Conservation (phyloP, 805 yeast species). For the Starmerella etchellsii region DNA sequence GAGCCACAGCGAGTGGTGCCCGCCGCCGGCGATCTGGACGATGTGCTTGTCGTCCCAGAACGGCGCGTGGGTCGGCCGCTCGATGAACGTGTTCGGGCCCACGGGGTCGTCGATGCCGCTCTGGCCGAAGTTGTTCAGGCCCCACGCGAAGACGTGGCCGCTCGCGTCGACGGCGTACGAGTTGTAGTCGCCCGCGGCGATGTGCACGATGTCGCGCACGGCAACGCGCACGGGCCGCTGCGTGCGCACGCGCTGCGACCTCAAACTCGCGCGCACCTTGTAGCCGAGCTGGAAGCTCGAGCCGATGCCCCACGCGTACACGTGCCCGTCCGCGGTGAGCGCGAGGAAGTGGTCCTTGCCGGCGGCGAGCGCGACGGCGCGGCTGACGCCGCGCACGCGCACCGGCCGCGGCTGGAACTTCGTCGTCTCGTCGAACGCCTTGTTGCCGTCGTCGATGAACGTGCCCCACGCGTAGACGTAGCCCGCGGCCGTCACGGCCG, state of each 20-base stretch:
- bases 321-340: constrained; percentile 70
- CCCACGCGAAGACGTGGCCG: constrained; percentile 77
- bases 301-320: constrained; percentile 96
- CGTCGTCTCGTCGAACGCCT: constrained; percentile 63
- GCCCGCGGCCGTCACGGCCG: constrained; percentile 65
- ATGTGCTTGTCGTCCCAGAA: constrained; percentile 43
- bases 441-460: constrained; percentile 69
- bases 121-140: constrained; percentile 92
- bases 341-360: constrained; percentile 91
- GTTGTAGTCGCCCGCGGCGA: constrained; percentile 92
- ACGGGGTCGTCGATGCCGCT: constrained; percentile 61
- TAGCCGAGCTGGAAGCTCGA: constrained; percentile 88
- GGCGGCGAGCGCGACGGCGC: constrained; percentile 69
- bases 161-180: constrained; percentile 77
- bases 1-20: constrained; percentile 80
- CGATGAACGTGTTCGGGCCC: constrained; percentile 55
- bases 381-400: constrained; percentile 45
- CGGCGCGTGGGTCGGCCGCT: constrained; percentile 63
- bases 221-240: constrained; percentile 45
- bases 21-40: constrained; percentile 71
- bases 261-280: constrained; percentile 35
- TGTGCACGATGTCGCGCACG: constrained; percentile 58
- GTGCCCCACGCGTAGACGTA: constrained; percentile 97
- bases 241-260: constrained; percentile 41
- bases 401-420: constrained; percentile 55